Evolutionary conservation across 208 protist species (phyloP), one percentile per base, ranked within the genome.

Genomic region (Crithidia fasciculata): DNA sequence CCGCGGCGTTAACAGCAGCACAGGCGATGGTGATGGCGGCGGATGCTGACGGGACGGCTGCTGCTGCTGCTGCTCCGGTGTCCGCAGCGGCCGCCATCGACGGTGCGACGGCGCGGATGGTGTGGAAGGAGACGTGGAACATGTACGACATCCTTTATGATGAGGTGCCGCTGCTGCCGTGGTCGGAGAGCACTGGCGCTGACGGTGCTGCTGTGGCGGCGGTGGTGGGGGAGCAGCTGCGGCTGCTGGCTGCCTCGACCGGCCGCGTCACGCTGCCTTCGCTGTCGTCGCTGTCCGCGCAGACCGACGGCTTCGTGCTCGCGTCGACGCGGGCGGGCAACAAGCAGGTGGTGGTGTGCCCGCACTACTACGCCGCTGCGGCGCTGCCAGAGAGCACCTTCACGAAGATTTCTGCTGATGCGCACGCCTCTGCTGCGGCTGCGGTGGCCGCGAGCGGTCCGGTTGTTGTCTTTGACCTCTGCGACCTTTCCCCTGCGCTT

Each of bases 81-180:
- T 53, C 59, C 0, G 50, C 50, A 16, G 12, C 59, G 13, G 57
- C 45, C 0, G 28, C 54, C 37, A 12, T 72, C 49, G 61, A 62
- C 59, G 60, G 61, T 19, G 67, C 63, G 44, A 37, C 59, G 6
- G 39, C 52, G 37, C 72, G 71, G n/a, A 77, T 88, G 47, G 69
- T 83, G 13, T 96, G 88, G 87, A 94, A 85, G 72, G 91, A 96
- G 68, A 82, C 84, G n/a, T 96, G 91, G 89, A 96, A 96, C 74
- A 41, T 90, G 59, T 94, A 92, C 59, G 91, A 96, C 63, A 92
- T 96, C 58, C 60, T 81, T 4, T 94, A 96, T 68, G 91, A 96
- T 52, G 89, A 93, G 64, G 74, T 96, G 64, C 72, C 76, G 36
- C 65, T 93, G 8, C 76, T 95, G 54, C 91, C 88, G 41, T 59